phyloP scores from a whole-genome alignment of 1,284 basidiomycete species.

The Coriolopsis trogii region DNA sequence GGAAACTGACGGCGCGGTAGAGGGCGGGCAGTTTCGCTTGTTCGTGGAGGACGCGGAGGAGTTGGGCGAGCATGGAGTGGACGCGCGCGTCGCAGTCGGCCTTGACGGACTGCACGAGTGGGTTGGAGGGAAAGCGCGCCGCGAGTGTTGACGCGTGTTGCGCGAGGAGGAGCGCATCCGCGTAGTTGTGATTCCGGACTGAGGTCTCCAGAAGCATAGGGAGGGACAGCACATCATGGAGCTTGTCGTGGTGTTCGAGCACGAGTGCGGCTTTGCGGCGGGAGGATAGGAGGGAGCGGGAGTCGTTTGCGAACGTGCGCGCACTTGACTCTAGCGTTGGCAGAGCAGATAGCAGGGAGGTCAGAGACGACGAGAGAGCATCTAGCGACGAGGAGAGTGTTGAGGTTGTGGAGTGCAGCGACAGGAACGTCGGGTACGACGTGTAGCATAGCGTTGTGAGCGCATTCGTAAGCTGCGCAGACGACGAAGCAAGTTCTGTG shows the following conservation, averaged over 20 bases:
- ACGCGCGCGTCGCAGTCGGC: slow-evolving; percentile 78
- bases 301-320: slow-evolving; percentile 62
- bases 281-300: slow-evolving; percentile 59
- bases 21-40: slow-evolving; percentile 87
- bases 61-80: slow-evolving; percentile 74
- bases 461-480: slow-evolving; percentile 83
- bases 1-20: slow-evolving; percentile 85
- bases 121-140: slow-evolving; percentile 42
- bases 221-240: slow-evolving; percentile 88
- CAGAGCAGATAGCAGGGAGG: slow-evolving; percentile 67
- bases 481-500: slow-evolving; percentile 73
- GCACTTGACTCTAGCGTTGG: slow-evolving; percentile 75
- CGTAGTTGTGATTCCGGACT: slow-evolving; percentile 88
- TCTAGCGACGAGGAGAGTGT: slow-evolving; percentile 69
- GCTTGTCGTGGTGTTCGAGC: slow-evolving; percentile 88
- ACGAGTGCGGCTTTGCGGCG: slow-evolving; percentile 79
- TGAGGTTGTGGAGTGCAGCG: slow-evolving; percentile 73
- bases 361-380: slow-evolving; percentile 68
- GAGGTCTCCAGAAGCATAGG: slow-evolving; percentile 91
- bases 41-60: slow-evolving; percentile 81
- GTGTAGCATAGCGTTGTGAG: slow-evolving; percentile 87
- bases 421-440: slow-evolving; percentile 87
- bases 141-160: slow-evolving; percentile 61
- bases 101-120: slow-evolving; percentile 58
- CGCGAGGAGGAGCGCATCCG: slow-evolving; percentile 85